phyloP scores from a whole-genome alignment of 768 basidiomycete species.

The Kwoniella dendrophila region DNA sequence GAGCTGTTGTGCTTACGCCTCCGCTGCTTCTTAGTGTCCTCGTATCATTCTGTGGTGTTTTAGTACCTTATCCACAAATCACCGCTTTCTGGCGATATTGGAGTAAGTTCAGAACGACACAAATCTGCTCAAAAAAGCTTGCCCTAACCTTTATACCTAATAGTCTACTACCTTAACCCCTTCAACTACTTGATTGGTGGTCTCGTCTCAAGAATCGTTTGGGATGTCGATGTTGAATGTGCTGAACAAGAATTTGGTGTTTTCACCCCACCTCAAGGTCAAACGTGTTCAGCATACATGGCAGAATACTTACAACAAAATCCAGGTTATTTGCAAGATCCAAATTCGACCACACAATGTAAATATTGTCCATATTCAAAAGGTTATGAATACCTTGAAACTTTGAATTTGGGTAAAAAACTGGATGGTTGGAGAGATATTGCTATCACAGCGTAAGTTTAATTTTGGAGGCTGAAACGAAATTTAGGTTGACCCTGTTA shows the following conservation, averaged over 20 bases:
- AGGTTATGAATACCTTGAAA: constrained; percentile 47
- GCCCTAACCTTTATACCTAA: constrained; percentile 15
- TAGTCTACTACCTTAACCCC: constrained; percentile 46
- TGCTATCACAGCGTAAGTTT: constrained; percentile 37
- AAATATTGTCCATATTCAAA: constrained; percentile 45
- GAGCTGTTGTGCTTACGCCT: neutral
- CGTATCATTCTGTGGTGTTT: constrained; percentile 47
- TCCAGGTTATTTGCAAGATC: constrained; percentile 48
- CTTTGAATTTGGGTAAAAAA: constrained; percentile 36
- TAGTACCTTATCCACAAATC: constrained; percentile 43
- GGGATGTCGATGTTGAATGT: constrained; percentile 51
- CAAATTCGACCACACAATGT: constrained; percentile 36
- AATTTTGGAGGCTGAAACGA: neutral
- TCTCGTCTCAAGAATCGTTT: constrained; percentile 42
- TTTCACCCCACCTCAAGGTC: constrained; percentile 48
- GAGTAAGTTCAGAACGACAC: neutral
- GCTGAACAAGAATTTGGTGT: constrained; percentile 35
- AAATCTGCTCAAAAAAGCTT: neutral
- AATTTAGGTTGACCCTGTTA: neutral
- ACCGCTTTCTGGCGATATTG: constrained; percentile 42
- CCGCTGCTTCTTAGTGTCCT: constrained; percentile 24
- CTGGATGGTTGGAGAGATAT: constrained; percentile 39
- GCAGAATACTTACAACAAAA: constrained; percentile 35
- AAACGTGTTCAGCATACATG: constrained; percentile 53
- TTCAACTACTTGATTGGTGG: constrained; percentile 53